Evolutionary conservation across 2,329 filamentous ascomycete genomes (phyloP).

Genomic region (Pseudocercospora fuligena): DNA sequence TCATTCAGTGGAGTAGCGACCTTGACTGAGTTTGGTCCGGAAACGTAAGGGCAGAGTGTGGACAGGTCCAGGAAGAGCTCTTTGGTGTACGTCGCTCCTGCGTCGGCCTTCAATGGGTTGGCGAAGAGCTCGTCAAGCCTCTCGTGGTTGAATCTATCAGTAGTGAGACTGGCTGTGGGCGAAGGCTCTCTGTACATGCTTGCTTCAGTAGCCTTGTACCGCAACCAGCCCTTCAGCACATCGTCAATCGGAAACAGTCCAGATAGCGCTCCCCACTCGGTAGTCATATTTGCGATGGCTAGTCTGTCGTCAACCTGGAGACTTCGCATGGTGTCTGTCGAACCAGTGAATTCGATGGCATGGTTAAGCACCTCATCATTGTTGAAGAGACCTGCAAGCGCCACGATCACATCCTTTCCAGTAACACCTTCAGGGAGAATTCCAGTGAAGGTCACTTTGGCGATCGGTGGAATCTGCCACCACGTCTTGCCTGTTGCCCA

Average conservation of each 20-base stretch:
- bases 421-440: constrained; percentile 77
- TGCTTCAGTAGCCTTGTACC: constrained; percentile 73
- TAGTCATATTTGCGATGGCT: constrained; percentile 80
- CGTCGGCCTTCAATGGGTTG: constrained; percentile 72
- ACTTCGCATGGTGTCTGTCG: constrained; percentile 74
- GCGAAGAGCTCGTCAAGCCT: constrained; percentile 73
- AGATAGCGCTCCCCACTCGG: constrained; percentile 76
- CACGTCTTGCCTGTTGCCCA: constrained; percentile 84
- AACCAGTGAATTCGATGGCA: constrained; percentile 83
- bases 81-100: constrained; percentile 81
- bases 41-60: constrained; percentile 80
- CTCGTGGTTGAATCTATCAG: constrained; percentile 71
- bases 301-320: constrained; percentile 75
- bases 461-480: constrained; percentile 87
- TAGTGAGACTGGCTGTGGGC: constrained; percentile 53
- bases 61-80: constrained; percentile 79
- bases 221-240: constrained; percentile 73
- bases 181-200: constrained; percentile 63
- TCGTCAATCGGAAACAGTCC: constrained; percentile 82
- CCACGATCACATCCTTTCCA: constrained; percentile 93
- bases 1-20: constrained; percentile 77
- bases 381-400: constrained; percentile 84
- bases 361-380: constrained; percentile 90
- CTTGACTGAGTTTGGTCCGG: constrained; percentile 91
- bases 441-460: constrained; percentile 78